These are phyloP conservation scores for Malassezia arunalokei DNA, from an alignment of 1,284 basidiomycete genomes.

Conservation along the genomic window DNA sequence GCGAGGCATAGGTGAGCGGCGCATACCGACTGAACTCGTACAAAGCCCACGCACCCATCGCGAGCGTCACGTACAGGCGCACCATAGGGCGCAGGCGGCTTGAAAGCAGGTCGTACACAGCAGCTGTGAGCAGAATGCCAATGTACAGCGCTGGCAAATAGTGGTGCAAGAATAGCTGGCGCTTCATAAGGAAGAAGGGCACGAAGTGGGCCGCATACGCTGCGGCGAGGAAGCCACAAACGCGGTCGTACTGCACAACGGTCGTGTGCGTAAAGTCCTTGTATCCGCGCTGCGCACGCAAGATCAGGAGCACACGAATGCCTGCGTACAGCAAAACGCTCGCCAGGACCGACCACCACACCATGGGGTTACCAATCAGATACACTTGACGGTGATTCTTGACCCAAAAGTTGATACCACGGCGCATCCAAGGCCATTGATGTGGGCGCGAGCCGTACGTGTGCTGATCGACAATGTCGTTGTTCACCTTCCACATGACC, in stretches of 20 bases:
- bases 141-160: constrained; percentile 94
- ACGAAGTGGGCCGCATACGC: constrained; percentile 90
- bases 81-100: constrained; percentile 63
- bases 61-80: constrained; percentile 65
- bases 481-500: constrained; percentile 98
- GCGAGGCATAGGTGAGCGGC: constrained; percentile 69
- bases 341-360: constrained; percentile 75
- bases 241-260: constrained; percentile 77
- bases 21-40: constrained; percentile 70
- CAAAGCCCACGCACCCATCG: constrained; percentile 61
- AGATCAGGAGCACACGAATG: constrained; percentile 64
- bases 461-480: constrained; percentile 84
- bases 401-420: constrained; percentile 94
- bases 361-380: constrained; percentile 79
- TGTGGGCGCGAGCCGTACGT: constrained; percentile 83
- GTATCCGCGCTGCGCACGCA: constrained; percentile 80
- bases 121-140: constrained; percentile 66
- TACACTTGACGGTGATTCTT: constrained; percentile 91
- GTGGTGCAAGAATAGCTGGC: constrained; percentile 92
- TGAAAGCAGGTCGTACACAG: constrained; percentile 73
- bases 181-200: constrained; percentile 90
- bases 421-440: constrained; percentile 72
- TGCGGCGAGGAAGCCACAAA: constrained; percentile 80
- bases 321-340: constrained; percentile 60
- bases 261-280: constrained; percentile 79